A percentile compares a stretch with the other conserved stretches of the same genome.
Conservation (phyloP, 106 monocot genomes). For the Phalaenopsis aphrodite region DNA sequence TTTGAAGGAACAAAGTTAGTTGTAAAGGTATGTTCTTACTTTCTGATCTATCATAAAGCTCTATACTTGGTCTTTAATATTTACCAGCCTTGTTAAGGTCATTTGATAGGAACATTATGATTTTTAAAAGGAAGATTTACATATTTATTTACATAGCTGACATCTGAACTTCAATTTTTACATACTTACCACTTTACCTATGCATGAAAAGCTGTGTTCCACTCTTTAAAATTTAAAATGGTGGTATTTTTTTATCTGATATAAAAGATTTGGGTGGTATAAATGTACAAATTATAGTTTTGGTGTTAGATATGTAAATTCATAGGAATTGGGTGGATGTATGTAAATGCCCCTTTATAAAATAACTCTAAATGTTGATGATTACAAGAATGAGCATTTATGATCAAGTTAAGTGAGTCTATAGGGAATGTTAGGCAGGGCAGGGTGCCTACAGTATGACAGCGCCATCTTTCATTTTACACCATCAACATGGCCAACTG, state of each 20-base stretch:
- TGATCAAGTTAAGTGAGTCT: background rate
- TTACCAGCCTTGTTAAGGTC: background rate
- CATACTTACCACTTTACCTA: too few species aligned
- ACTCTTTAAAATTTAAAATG: too few species aligned
- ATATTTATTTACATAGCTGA: too few species aligned
- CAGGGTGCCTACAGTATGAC: too few species aligned
- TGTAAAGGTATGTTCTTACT: slow-evolving; percentile 52
- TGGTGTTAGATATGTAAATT: too few species aligned
- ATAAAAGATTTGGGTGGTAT: too few species aligned
- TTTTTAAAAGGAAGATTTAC: background rate
- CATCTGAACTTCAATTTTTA: too few species aligned
- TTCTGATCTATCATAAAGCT: background rate
- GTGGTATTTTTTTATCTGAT: too few species aligned
- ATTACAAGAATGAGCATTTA: background rate
- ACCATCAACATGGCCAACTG: background rate
- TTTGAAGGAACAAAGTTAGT: slow-evolving; percentile 72
- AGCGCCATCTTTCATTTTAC: too few species aligned
- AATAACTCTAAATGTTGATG: background rate
- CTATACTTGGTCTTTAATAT: background rate
- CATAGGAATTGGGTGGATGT: too few species aligned
- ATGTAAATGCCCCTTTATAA: background rate
- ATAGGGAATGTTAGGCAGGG: background rate
- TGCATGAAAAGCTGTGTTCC: too few species aligned
- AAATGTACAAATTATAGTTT: too few species aligned
- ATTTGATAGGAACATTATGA: background rate